Conservation (phyloP, 352 stramenopile species). For the Pythium diclinum region DNA sequence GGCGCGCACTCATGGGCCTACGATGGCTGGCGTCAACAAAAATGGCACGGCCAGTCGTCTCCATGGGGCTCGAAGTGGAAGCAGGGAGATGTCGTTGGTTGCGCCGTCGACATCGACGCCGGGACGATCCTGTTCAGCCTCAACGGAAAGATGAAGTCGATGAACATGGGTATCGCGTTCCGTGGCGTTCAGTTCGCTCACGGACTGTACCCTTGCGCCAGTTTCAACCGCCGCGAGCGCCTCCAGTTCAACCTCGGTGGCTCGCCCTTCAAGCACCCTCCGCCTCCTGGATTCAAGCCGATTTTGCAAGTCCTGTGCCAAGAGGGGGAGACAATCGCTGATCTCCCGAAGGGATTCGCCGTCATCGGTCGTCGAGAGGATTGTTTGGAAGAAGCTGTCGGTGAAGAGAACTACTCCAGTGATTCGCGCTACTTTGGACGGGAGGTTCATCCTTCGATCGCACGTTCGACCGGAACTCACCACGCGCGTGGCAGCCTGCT, state of each 20-base stretch:
- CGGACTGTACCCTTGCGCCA: conserved; percentile 84
- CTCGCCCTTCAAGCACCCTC: conserved; percentile 69
- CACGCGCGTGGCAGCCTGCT: conserved; percentile 28
- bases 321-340: conserved; percentile 37
- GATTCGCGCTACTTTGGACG: conserved; percentile 78
- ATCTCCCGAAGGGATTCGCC: conserved; percentile 61
- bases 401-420: conserved; percentile 80
- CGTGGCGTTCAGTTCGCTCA: conserved; percentile 76
- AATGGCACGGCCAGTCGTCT: conserved; percentile 87
- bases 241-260: conserved; percentile 88
- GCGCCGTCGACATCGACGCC: conserved; percentile 83
- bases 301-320: conserved; percentile 68
- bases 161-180: conserved; percentile 86
- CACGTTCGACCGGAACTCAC: conserved; percentile 48
- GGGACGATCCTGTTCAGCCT: conserved; percentile 90
- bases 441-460: conserved; percentile 73
- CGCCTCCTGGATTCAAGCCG: conserved; percentile 71
- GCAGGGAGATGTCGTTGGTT: conserved; percentile 90
- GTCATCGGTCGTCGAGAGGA: conserved; percentile 81
- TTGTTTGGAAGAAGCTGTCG: conserved; percentile 78
- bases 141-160: conserved; percentile 87
- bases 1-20: conserved; percentile 91
- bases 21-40: conserved; percentile 90
- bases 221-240: conserved; percentile 83
- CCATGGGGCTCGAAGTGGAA: conserved; percentile 91